Base-by-base conservation (phyloP, 805 yeast genomes). In the Candida patagonica region DNA sequence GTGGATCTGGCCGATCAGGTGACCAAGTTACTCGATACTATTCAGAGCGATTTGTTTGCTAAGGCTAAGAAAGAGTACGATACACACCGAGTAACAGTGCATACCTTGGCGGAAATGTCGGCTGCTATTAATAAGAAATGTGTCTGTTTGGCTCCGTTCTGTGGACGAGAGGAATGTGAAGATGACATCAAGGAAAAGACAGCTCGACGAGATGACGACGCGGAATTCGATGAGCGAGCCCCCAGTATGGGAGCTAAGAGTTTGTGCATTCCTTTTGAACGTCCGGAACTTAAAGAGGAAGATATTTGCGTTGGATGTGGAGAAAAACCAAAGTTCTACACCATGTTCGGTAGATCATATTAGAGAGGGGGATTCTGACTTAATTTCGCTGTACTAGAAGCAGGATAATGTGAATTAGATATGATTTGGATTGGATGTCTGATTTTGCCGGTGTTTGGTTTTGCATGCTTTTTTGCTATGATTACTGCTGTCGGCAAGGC, bases 191-290 rank as follows among this genome's bases (percentile, higher is more conserved):
- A 94, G 73, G 95, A 88, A 35, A 71, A 76, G 31, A 78, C 72
- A 63, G 76, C 79, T 58, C 82, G 80, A 59, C 79, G 77, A 53
- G 82, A 86, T 51, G 82, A 86, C 51, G 94, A 83, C 50, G 85
- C 77, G 52, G 95, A 83, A 61, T 80, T 71, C 36, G 99, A 92
- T 60, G 97, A 92, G 58, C 82, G 84, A 63, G 86, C 98, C 19
- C 99, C 99, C 60, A 78, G 94, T 38, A 92, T 92, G 99, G 99
- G 99, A 59, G 99, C 99, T 51, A 92, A 92, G 71, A 82, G 95
- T 16, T 73, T 92, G 64, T 92, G 99, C 75, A 88, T 88, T 62
- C 98, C 98, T 50, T 79, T 78, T 58, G 82, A 84, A 29, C 96
- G 95, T 44, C 75, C 67, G 55, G 55, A 54, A 10, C 73, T 89